A percentile compares a stretch with the other conserved stretches of the same genome.
These are phyloP conservation scores for Pythium apleroticum DNA, from an alignment of 352 stramenopile genomes.

Conservation along the genomic window DNA sequence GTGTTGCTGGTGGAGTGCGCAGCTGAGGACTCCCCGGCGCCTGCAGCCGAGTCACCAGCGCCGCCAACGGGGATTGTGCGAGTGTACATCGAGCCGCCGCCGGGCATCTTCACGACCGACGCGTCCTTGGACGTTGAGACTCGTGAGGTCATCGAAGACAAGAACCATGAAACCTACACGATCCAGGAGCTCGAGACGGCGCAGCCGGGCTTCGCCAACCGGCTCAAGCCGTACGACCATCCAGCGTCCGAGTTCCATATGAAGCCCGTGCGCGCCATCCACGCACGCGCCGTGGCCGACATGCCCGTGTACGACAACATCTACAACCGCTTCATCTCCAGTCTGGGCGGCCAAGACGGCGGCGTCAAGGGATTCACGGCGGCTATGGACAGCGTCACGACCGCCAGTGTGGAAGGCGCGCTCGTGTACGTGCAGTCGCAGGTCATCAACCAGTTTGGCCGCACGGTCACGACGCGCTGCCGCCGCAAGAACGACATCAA, in stretches of 20 bases:
- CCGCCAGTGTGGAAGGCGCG: conserved; percentile 32
- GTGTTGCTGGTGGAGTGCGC: background rate
- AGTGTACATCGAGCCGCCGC: conserved; percentile 18
- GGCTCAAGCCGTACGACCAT: conserved; percentile 13
- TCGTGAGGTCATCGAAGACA: conserved; percentile 12
- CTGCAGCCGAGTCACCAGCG: background rate
- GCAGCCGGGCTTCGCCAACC: conserved; percentile 8
- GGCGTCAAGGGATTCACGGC: conserved; percentile 26
- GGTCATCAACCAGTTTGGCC: conserved; percentile 28
- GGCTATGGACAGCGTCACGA: conserved; percentile 37
- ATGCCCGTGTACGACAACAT: conserved; percentile 24
- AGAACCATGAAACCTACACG: conserved; percentile 8
- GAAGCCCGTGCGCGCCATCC: conserved; percentile 26
- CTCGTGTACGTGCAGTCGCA: conserved; percentile 34
- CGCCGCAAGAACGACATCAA: conserved; percentile 54
- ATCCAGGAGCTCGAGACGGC: conserved; percentile 15
- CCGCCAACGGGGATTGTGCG: conserved; percentile 18
- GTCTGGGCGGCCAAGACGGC: conserved; percentile 18
- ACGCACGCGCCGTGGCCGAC: conserved; percentile 26
- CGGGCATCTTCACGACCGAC: conserved; percentile 21
- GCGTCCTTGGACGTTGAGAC: conserved; percentile 20
- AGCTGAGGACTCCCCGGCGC: background rate
- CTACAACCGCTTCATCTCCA: conserved; percentile 27
- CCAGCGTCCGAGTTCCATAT: conserved; percentile 25
- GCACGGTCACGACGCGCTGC: conserved; percentile 25